phyloP scores from a whole-genome alignment of 371 early-diverging fungal genomes.

The Lichtheimia corymbifera region DNA sequence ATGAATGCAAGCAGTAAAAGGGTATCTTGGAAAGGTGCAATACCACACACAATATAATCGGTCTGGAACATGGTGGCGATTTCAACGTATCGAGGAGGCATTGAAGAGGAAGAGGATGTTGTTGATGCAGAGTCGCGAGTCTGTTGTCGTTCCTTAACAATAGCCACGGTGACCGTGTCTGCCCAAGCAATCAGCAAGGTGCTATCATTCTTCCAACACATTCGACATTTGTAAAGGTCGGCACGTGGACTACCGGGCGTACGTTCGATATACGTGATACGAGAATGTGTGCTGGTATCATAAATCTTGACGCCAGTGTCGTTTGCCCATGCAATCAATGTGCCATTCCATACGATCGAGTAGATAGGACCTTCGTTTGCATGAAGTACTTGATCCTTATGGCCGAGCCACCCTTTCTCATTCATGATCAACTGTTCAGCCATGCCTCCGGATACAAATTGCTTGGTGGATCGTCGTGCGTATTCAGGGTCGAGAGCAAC shows the following conservation, averaged over 20 bases:
- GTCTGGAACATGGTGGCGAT: slow-evolving; percentile 81
- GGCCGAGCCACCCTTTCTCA: slow-evolving; percentile 70
- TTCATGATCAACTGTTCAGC: slow-evolving; percentile 84
- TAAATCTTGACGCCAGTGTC: slow-evolving; percentile 88
- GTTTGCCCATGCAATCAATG: slow-evolving; percentile 91
- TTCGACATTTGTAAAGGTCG: slow-evolving; percentile 83
- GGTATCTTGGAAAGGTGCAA: slow-evolving; percentile 79
- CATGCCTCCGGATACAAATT: slow-evolving; percentile 89
- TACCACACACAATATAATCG: slow-evolving; percentile 87
- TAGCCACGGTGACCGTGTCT: slow-evolving; percentile 83
- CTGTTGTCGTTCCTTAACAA: slow-evolving; percentile 52
- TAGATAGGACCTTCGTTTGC: slow-evolving; percentile 90
- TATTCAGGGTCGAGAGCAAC: slow-evolving; percentile 90
- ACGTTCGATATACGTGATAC: slow-evolving; percentile 84
- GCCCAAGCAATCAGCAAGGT: slow-evolving; percentile 93
- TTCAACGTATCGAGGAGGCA: slow-evolving; percentile 58
- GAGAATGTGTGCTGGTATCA: slow-evolving; percentile 67
- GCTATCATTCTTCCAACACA: slow-evolving; percentile 82
- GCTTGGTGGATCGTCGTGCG: slow-evolving; percentile 67
- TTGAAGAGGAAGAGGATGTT: neutral
- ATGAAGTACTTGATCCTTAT: slow-evolving; percentile 74
- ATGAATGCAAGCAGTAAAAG: slow-evolving; percentile 79
- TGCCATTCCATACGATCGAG: slow-evolving; percentile 80
- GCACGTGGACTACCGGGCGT: slow-evolving; percentile 80
- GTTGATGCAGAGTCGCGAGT: neutral